Evolutionary conservation across 495 filamentous ascomycete species (phyloP), one percentile per base, ranked within the genome.

Genomic region (Neurospora sp.): DNA sequence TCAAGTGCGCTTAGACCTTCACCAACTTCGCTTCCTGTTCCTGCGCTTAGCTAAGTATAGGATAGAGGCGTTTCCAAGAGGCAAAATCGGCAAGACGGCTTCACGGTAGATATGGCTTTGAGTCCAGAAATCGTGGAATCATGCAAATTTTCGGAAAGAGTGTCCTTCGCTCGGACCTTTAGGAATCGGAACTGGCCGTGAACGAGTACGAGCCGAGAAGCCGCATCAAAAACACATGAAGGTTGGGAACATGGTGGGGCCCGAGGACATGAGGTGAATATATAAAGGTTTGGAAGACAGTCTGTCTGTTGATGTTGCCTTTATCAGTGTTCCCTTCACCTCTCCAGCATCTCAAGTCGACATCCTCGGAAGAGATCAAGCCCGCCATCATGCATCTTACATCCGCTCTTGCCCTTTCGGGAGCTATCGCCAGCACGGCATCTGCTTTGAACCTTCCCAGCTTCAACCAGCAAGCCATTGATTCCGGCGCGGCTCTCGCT

Each of bases 401-500:
- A 22, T 22, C 44, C n/a, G 8, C n/a, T 20, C n/a, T 47, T 47
- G 69, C 69, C 35, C 47, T 71, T 27, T 69, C 41, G 9, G 71
- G 70, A 12, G 75, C 71, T n/a, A 8, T 47, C n/a, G 44, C 44
- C 44, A 47, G 44, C 44, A 53, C 45, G 20, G 45, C 45, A 53
- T 61, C 45, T 22, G 73, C 76, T 38, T 38, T 71, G 53, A 71
- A 44, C 69, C 37, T 76, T 14, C 77, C 76, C 20, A 18, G 69
- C 9, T 79, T 75, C n/a, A 73, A 59, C 39, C 75, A 78, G 65
- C 10, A 44, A 9, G 77, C 74, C 38, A 69, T 79, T 39, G 77
- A 79, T 53, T 76, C 72, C 0, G 78, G 77, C 18, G 27, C 74
- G 18, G 78, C 77, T 16, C 75, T 79, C 35, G 45, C 72, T 38